Base-by-base conservation (phyloP, 1,284 basidiomycete species). In the Irpex sp. region DNA sequence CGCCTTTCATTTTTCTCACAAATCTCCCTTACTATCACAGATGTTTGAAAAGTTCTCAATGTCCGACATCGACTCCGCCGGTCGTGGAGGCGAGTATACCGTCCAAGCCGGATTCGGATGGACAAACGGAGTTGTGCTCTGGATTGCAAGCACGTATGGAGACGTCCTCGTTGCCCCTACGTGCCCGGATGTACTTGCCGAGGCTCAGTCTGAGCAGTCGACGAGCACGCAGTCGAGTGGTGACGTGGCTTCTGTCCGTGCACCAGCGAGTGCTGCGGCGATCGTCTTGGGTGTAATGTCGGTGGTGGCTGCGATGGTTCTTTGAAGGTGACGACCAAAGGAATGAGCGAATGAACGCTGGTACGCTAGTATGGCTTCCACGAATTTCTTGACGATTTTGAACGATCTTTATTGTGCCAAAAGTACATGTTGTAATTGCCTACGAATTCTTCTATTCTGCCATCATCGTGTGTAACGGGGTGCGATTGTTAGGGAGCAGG, bases 41-140 rank as follows among this genome's bases (percentile, higher is more conserved):
- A 97, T 97, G 94, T 97, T 94, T 77, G 96, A 98, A 79, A 98
- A 98, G 80, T 94, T 94, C 80, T 93, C 92, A 0, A 88, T 86
- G 67, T 81, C 90, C 2, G 92, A 97, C 72, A 87, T 96, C 27
- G 94, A 97, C 81, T 94, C 93, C 1, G 94, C 95, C 0, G 97
- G 96, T 4, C 87, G 87, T 18, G 96, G 96, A 6, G 96, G 96
- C 20, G 96, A 97, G 85, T 97, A 97, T 76, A 92, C 90, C 0
- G 94, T 95, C 3, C 94, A 94, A 86, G 91, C 89, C 13, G 94
- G 94, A 18, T 95, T 96, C 78, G 95, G 96, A n/a, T 97, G 96
- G 96, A 97, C 96, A 38, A 97, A 97, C 79, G 96, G 95, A 44
- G 94, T 94, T 11, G 80, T 90, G 69, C 87, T 96, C 58, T 96